A percentile compares a stretch with the other conserved stretches of the same genome.
These are phyloP conservation scores for Carex littledalei DNA, from an alignment of 176 grass and related monocot species.

Conservation along the genomic window DNA sequence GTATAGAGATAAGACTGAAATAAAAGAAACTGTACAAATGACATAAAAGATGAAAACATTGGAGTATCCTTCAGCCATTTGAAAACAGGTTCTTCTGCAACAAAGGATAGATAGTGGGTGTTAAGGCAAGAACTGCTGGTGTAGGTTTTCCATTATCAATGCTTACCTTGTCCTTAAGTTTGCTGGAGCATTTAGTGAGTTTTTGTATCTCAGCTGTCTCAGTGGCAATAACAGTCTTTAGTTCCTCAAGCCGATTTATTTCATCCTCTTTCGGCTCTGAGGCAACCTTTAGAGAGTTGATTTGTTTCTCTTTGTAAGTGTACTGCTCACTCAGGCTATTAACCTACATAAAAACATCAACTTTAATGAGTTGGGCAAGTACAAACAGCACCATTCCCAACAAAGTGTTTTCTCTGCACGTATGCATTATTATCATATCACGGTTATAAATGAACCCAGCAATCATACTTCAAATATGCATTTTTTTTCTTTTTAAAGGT, in stretches of 20 bases:
- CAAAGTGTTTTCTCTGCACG: background rate
- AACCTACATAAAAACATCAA: constrained; percentile 45
- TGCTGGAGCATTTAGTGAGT: constrained; percentile 70
- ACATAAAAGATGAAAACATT: constrained; percentile 1
- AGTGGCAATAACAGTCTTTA: constrained; percentile 48
- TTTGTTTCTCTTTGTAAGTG: constrained; percentile 65
- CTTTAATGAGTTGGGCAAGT: background rate
- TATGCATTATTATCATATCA: background rate
- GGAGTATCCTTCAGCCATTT: constrained; percentile 4
- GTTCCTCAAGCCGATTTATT: constrained; percentile 51
- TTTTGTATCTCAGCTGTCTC: constrained; percentile 65
- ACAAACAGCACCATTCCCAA: background rate
- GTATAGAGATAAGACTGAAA: constrained; percentile 61
- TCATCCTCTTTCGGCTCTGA: constrained; percentile 70
- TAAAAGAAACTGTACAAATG: constrained; percentile 10
- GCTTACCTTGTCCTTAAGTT: constrained; percentile 77
- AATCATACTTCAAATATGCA: background rate
- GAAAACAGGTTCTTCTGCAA: background rate
- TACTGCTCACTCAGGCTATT: constrained; percentile 70
- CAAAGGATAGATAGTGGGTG: background rate
- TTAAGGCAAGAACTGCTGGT: constrained; percentile 9
- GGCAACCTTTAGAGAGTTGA: constrained; percentile 62
- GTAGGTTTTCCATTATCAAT: background rate
- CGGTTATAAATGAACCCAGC: background rate
- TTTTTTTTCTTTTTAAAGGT: no score